Evolutionary conservation across 768 basidiomycete species (phyloP), one percentile per base, ranked within the genome.

Genomic region (Boletus barrowsii): DNA sequence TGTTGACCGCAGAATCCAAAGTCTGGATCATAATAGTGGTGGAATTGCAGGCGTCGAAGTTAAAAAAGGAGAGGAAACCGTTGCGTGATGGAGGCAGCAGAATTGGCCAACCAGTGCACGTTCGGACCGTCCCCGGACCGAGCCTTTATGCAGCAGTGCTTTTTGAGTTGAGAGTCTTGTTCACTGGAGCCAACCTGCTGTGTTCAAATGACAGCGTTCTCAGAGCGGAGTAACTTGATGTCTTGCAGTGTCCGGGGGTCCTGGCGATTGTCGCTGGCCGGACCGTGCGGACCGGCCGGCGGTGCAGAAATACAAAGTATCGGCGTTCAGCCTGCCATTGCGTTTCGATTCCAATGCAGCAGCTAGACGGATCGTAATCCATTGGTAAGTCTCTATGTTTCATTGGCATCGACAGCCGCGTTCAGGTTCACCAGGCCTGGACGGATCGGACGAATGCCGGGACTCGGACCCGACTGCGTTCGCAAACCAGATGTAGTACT

Each of bases 181-280:
- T 52, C 18, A 35, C 18, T 39, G 52, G 40, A 50, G 41, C 35
- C 17, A 20, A 35, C 44, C 51, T 51, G 54, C 44, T 50, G 42
- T 43, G 35, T 29, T 22, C 18, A 24, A 49, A 44, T 18, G 49
- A 14, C 10, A 14, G 33, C 10, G 33, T 33, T 33, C 37, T 39
- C 37, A 39, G n/a, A 26, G 26, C 26, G 26, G 26, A 26, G 8
- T 26, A 26, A 29, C 29, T 26, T 44, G 18, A 22, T 43, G 54
- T 42, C 37, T 33, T 44, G 58, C 41, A 18, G 66, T 66, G 63
- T 61, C 55, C 44, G 58, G 65, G 33, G 29, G 29, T 3, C 29
- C 1, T 29, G 26, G 24, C 24, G 24, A 24, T 24, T 29, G 29
- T 29, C 7, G 8, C 26, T 8, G 26, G 0, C 26, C 26, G 26